Conservation (phyloP, 495 filamentous ascomycete genomes). For the Barbatosphaeria neglecta region DNA sequence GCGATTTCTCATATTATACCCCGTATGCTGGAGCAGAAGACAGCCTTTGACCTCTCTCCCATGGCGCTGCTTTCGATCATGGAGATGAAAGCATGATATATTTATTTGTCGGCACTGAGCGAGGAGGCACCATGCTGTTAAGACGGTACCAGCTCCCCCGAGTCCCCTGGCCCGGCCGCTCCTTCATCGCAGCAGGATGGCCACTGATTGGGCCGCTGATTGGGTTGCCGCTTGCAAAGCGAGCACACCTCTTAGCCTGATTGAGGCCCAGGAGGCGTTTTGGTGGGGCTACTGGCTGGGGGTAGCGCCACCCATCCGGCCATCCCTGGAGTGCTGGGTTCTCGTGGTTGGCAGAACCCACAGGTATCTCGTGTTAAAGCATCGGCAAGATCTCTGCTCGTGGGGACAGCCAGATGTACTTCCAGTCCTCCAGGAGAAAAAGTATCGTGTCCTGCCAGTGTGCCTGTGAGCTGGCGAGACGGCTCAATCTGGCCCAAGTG, state of each 20-base stretch:
- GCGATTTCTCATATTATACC: too few species aligned
- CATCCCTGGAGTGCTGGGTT: background rate
- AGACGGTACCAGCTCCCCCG: background rate
- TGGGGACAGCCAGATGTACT: background rate
- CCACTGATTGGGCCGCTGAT: slow-evolving; percentile 2
- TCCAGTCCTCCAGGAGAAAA: background rate
- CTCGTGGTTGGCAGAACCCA: slow-evolving; percentile 2
- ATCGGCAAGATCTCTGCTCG: background rate
- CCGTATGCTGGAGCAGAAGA: too few species aligned
- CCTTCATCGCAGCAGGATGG: background rate
- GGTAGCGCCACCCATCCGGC: background rate
- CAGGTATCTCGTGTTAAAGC: background rate
- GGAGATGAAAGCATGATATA: too few species aligned
- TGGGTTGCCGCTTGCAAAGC: slow-evolving; percentile 8
- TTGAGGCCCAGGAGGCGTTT: slow-evolving; percentile 14
- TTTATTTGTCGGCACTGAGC: too few species aligned
- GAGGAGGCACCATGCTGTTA: too few species aligned
- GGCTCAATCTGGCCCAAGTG: too few species aligned
- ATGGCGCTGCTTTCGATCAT: too few species aligned
- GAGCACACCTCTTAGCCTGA: slow-evolving; percentile 13
- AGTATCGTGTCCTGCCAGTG: background rate
- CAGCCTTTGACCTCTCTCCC: too few species aligned
- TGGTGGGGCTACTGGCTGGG: background rate
- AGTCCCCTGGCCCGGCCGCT: background rate
- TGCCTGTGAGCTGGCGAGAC: too few species aligned